A percentile compares a stretch with the other conserved stretches of the same genome.
phyloP scores from a whole-genome alignment of 192 early-diverging fungal species.

The Neocallimastix lanati region DNA sequence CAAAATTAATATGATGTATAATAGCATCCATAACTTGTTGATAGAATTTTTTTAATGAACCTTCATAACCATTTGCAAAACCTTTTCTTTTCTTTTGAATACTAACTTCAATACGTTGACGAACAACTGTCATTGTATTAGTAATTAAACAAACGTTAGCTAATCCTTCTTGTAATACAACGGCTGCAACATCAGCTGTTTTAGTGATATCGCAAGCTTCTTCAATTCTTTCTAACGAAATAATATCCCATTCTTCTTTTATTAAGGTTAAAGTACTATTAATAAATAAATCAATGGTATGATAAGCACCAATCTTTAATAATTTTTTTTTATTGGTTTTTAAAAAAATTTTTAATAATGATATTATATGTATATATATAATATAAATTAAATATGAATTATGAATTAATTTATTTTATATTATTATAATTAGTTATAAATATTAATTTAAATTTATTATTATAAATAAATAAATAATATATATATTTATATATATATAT shows the following conservation, averaged over 20 bases:
- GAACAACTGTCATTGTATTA: constrained; percentile 85
- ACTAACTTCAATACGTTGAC: constrained; percentile 74
- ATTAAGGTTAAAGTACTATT: constrained; percentile 44
- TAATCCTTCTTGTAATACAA: constrained; percentile 75
- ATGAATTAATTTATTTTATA: too few species aligned
- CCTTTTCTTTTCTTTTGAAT: constrained; percentile 90
- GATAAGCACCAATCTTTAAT: too few species aligned
- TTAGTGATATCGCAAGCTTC: constrained; percentile 75
- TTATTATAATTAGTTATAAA: too few species aligned
- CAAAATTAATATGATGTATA: constrained; percentile 73
- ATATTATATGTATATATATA: too few species aligned
- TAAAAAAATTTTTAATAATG: too few species aligned
- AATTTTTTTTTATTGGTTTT: too few species aligned
- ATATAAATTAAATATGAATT: too few species aligned
- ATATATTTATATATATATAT: too few species aligned
- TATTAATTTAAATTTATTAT: background rate
- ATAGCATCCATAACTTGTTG: constrained; percentile 81
- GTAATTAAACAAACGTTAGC: constrained; percentile 88
- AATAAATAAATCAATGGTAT: too few species aligned
- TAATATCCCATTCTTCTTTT: constrained; percentile 86
- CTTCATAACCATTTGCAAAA: constrained; percentile 75
- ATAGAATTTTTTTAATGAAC: constrained; percentile 58
- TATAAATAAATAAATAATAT: too few species aligned
- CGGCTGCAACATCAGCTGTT: constrained; percentile 79
- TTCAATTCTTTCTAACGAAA: constrained; percentile 72